Percentiles rank a stretch among this genome's conserved stretches.
These are phyloP conservation scores for Alnus rubra DNA, from an alignment of 306 rosid genomes.

Conservation along the genomic window DNA sequence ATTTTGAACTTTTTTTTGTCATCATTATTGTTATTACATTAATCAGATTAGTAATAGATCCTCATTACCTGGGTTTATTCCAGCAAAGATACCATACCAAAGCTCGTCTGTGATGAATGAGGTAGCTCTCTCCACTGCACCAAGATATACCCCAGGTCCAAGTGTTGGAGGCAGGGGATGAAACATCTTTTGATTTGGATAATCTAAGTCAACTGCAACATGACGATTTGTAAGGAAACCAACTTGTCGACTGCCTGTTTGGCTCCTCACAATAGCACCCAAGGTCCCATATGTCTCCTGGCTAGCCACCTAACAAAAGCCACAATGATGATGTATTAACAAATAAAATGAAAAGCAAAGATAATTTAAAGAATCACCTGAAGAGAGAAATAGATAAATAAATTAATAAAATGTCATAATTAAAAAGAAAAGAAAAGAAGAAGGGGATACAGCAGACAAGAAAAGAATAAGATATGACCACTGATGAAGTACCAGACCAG, in stretches of 20 bases:
- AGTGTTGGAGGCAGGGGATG: constrained; percentile 97
- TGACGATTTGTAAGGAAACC: constrained; percentile 99
- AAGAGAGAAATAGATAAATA: background rate
- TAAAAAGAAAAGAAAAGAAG: background rate
- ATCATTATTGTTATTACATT: background rate
- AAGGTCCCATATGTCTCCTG: constrained; percentile 98
- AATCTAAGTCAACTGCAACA: constrained; percentile 94
- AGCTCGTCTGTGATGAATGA: constrained; percentile 97
- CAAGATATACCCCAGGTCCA: constrained; percentile 99
- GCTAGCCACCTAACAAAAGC: constrained; percentile 76
- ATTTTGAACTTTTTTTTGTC: background rate
- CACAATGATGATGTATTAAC: constrained; percentile 15
- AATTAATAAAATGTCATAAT: background rate
- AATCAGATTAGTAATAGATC: constrained; percentile 6
- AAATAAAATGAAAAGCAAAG: constrained; percentile 24
- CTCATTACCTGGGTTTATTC: constrained; percentile 93
- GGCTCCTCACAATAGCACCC: constrained; percentile 98
- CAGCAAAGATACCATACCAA: constrained; percentile 98
- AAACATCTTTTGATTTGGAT: constrained; percentile 99
- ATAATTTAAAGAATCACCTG: background rate
- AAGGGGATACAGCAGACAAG: background rate
- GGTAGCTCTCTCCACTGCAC: constrained; percentile 99
- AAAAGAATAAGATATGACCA: background rate
- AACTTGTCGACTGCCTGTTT: constrained; percentile 89
- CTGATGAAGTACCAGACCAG: background rate